Evolutionary conservation across 169 alveolate species (phyloP), one percentile per base, ranked within the genome.

Genomic region (Eimeria tenella): DNA sequence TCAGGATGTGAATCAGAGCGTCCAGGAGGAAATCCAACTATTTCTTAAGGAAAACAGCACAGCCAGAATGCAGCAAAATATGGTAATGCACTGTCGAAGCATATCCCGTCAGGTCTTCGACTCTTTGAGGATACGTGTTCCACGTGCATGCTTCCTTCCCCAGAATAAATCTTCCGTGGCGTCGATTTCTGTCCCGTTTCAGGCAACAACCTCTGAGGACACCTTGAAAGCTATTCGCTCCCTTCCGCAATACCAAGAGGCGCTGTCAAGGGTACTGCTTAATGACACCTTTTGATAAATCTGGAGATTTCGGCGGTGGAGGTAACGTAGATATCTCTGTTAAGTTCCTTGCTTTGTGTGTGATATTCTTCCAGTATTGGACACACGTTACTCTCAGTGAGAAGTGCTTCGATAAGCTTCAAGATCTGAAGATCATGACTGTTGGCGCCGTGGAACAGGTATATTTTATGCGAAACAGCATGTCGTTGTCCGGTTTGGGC

Each of bases 181-280:
- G 13, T 11, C 73, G 23, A 17, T 25, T 0, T 60, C 49, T 84
- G 81, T 52, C 60, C 65, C 15, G n/a, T 82, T 25, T 31, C 89
- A 84, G 91, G 91, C 91, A 52, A 84, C 91, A n/a, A 87, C 79
- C n/a, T 53, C 86, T 9, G 96, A 84, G 31, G 94, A 73, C 70
- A 83, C 94, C 31, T 77, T 73, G 56, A 63, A 50, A 49, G 96
- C 96, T 56, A 89, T 94, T 52, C 94, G 94, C 50, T 21, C 84
- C 42, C 93, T 94, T 13, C 96, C 96, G 62, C 93, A 87, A 58
- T 94, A 94, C 79, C 96, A 94, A 55, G 96, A 94, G 75, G 86
- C 92, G 91, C 94, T 94, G 52, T 56, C 96, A 23, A 73, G 90
- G 90, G 95, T 84, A 68, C 25, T 86, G 3, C 63, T 65, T n/a